Conservation (phyloP, 73 alveolate genomes). For the Tetrahymena borealis region DNA sequence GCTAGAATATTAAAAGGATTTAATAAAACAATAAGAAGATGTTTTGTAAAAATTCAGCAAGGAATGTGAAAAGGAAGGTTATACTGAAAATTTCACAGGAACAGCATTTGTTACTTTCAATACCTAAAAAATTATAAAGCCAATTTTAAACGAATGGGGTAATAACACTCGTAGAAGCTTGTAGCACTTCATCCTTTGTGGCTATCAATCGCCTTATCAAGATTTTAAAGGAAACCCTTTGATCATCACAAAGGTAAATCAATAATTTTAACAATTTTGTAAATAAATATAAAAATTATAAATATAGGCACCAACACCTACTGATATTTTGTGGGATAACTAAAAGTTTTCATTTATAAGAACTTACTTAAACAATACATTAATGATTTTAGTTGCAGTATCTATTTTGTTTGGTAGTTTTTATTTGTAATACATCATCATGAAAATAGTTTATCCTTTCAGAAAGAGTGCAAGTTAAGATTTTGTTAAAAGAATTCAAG, state of each 20-base stretch:
- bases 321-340: neutral
- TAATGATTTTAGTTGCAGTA: neutral
- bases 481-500: neutral
- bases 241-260: neutral
- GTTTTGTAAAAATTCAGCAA: neutral
- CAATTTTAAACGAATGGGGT: neutral
- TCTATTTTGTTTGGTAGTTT: neutral
- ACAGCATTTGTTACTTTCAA: neutral
- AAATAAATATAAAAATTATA: neutral
- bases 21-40: neutral
- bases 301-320: neutral
- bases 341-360: neutral
- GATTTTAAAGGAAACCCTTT: neutral
- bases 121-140: neutral
- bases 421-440: neutral
- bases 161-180: neutral
- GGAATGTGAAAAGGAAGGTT: neutral
- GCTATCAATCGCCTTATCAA: neutral
- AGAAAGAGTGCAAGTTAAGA: neutral
- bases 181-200: neutral
- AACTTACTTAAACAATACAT: neutral
- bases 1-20: neutral
- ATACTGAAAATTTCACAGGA: neutral
- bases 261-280: neutral
- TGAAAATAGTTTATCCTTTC: neutral